A percentile compares a stretch with the other conserved stretches of the same genome.
Conservation (phyloP, 2,329 filamentous ascomycete species). For the Chrysosporium keratinophilum region DNA sequence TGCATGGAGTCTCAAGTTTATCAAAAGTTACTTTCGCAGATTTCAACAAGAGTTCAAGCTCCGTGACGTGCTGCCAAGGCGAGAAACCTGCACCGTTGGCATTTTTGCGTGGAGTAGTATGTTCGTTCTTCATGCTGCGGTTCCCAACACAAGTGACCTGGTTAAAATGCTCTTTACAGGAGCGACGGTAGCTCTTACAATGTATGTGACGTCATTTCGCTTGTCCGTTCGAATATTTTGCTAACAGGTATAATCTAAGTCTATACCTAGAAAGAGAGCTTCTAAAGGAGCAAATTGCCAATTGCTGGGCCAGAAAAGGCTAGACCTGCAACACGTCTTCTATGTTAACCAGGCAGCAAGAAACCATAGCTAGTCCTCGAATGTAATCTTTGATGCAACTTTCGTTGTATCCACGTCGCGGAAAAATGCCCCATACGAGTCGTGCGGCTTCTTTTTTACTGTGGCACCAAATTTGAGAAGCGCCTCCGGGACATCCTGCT, state of each 20-base stretch:
- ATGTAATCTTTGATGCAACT: conserved; percentile 83
- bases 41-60: conserved; percentile 38
- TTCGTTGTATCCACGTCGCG: conserved; percentile 78
- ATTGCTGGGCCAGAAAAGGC: background rate
- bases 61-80: conserved; percentile 37
- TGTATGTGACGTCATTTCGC: conserved; percentile 45
- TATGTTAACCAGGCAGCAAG: conserved; percentile 19
- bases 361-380: conserved; percentile 47
- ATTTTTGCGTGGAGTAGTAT: conserved; percentile 39
- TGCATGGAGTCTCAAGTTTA: conserved; percentile 66
- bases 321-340: background rate
- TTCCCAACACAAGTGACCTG: conserved; percentile 21
- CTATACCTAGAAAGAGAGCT: conserved; percentile 29
- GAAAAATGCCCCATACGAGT: conserved; percentile 89
- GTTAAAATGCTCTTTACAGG: conserved; percentile 43
- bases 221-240: background rate
- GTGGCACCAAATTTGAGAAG: conserved; percentile 93
- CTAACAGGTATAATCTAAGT: conserved; percentile 19
- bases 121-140: conserved; percentile 20
- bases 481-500: conserved; percentile 80
- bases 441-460: conserved; percentile 97
- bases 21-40: conserved; percentile 51
- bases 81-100: conserved; percentile 37
- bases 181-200: conserved; percentile 43
- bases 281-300: conserved; percentile 15